These are phyloP conservation scores for Sphaerulina musiva DNA, from an alignment of 2,329 filamentous ascomycete genomes.

Conservation along the genomic window DNA sequence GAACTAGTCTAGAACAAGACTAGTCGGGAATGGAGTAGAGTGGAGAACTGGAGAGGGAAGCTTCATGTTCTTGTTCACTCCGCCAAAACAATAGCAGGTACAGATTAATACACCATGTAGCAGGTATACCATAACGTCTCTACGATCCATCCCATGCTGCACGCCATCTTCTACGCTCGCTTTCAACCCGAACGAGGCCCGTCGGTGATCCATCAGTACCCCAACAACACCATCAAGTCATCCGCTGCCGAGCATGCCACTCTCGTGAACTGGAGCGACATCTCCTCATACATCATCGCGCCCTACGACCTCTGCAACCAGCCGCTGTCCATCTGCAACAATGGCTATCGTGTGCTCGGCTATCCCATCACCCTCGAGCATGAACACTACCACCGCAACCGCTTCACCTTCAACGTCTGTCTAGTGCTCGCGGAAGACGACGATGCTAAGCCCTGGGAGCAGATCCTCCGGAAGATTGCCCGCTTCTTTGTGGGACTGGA, in stretches of 20 bases:
- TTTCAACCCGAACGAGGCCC: constrained; percentile 51
- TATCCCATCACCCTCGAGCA: constrained; percentile 83
- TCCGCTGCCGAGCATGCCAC: constrained; percentile 1
- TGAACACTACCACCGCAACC: constrained; percentile 67
- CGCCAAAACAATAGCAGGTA: too few relatives aligned
- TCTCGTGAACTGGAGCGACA: constrained; percentile 57
- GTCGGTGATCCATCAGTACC: constrained; percentile 31
- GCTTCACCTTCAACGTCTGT: constrained; percentile 98
- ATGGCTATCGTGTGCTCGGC: constrained; percentile 74
- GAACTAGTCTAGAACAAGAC: too few relatives aligned
- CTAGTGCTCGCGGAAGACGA: constrained; percentile 65
- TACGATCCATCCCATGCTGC: constrained; percentile 44
- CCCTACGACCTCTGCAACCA: constrained; percentile 93
- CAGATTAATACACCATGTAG: too few relatives aligned
- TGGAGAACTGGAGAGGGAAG: too few relatives aligned
- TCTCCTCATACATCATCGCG: constrained; percentile 90
- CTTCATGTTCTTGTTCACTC: too few relatives aligned
- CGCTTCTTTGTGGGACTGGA: constrained; percentile 83
- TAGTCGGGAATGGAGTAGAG: too few relatives aligned
- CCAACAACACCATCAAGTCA: constrained; percentile 22
- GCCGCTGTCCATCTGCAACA: constrained; percentile 67
- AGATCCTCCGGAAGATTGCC: constrained; percentile 78
- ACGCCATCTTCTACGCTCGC: constrained; percentile 60
- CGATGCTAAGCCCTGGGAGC: constrained; percentile 56
- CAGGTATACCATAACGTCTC: too few relatives aligned